Conservation (phyloP, 768 basidiomycete genomes). For the Thelephora ganbajun region DNA sequence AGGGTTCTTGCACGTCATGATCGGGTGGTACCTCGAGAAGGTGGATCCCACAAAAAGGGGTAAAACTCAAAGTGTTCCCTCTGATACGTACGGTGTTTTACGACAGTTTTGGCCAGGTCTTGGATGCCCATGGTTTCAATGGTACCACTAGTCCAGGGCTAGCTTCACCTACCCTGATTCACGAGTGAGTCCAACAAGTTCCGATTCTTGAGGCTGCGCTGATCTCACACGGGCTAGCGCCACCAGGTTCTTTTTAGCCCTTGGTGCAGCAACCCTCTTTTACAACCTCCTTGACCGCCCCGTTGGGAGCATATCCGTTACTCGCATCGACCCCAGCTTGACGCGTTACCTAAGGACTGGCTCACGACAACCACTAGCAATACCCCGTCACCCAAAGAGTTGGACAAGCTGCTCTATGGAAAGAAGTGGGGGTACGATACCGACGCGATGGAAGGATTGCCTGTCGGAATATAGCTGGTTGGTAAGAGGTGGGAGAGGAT, state of each 20-base stretch:
- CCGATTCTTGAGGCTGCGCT: background rate
- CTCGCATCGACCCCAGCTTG: constrained; percentile 21
- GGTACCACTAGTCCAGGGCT: constrained; percentile 22
- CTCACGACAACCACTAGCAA: constrained; percentile 8
- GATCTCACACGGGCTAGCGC: background rate
- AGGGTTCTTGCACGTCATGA: too few species aligned
- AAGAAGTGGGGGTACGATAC: constrained; percentile 46
- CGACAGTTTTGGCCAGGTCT: too few species aligned
- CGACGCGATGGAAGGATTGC: constrained; percentile 57
- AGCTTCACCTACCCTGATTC: constrained; percentile 21
- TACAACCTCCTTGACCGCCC: constrained; percentile 29
- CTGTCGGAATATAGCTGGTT: constrained; percentile 71
- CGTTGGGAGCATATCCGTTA: constrained; percentile 28
- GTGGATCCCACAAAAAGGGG: too few species aligned
- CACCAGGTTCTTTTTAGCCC: constrained; percentile 5
- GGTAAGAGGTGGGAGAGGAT: constrained; percentile 71
- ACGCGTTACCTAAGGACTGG: constrained; percentile 16
- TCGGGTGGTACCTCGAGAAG: too few species aligned
- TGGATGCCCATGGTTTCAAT: constrained; percentile 20
- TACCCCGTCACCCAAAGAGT: constrained; percentile 15
- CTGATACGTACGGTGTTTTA: too few species aligned
- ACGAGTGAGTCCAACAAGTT: constrained; percentile 9
- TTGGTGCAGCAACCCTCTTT: constrained; percentile 19
- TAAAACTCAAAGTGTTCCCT: too few species aligned
- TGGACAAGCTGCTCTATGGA: background rate